phyloP scores from a whole-genome alignment of 202 grass and related monocot species.

The Miscanthus sacchariflorus region DNA sequence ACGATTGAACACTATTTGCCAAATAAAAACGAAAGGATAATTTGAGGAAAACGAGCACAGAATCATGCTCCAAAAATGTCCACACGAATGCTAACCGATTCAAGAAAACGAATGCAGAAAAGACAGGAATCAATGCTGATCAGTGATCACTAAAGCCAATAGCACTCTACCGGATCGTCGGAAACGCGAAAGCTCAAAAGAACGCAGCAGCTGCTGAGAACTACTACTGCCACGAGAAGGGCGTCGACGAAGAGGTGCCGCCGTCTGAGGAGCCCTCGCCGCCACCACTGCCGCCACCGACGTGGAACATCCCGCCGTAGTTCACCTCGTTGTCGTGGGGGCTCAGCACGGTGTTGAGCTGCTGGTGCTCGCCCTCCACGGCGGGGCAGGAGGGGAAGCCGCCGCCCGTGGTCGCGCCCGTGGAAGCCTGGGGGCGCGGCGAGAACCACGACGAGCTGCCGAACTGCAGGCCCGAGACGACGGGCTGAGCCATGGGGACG shows the following conservation, averaged over 20 bases:
- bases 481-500: conserved; percentile 63
- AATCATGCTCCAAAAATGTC: conserved; percentile 44
- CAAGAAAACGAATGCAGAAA: conserved; percentile 12
- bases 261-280: conserved; percentile 66
- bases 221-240: conserved; percentile 92
- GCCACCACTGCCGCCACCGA: conserved; percentile 19
- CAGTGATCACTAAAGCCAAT: neutral
- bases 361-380: conserved; percentile 41
- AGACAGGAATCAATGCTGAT: conserved; percentile 23
- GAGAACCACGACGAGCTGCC: conserved; percentile 51
- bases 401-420: conserved; percentile 1
- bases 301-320: conserved; percentile 61
- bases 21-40: neutral
- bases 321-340: conserved; percentile 52
- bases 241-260: conserved; percentile 58
- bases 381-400: conserved; percentile 58
- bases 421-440: conserved; percentile 30
- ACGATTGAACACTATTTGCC: too few species aligned
- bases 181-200: neutral
- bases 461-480: conserved; percentile 67
- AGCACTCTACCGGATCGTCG: conserved; percentile 23
- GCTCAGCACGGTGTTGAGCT: conserved; percentile 42
- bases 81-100: conserved; percentile 34
- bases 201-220: neutral
- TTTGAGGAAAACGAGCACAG: conserved; percentile 10